phyloP scores from a whole-genome alignment of 257 asterid species.

The Anisodus acutangulus region DNA sequence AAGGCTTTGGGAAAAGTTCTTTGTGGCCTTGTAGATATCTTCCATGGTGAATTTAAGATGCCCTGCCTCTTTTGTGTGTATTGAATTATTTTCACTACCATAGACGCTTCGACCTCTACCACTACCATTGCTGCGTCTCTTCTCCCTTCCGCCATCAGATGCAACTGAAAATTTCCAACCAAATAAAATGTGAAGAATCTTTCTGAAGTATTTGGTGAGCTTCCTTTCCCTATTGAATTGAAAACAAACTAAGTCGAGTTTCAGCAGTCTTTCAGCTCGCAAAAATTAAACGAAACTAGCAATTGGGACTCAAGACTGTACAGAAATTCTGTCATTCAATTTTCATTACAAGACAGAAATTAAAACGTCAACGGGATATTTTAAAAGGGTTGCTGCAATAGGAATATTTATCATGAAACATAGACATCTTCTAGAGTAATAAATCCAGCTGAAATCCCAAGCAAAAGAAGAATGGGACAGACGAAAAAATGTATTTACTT shows the following conservation, averaged over 20 bases:
- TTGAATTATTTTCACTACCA: constrained; percentile 60
- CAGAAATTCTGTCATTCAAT: background rate
- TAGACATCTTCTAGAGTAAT: background rate
- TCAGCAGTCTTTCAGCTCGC: constrained; percentile 2
- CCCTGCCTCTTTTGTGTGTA: constrained; percentile 51
- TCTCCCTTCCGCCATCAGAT: constrained; percentile 54
- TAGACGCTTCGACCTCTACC: constrained; percentile 50
- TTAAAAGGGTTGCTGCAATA: background rate
- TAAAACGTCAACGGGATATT: background rate
- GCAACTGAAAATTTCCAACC: constrained; percentile 30
- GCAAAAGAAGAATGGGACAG: background rate
- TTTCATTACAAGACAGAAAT: background rate
- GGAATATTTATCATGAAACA: background rate
- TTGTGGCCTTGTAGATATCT: constrained; percentile 78
- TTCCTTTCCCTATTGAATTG: background rate
- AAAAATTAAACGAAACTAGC: background rate
- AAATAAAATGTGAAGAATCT: background rate
- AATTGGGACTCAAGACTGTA: background rate
- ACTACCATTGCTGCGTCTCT: constrained; percentile 52
- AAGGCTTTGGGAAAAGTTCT: constrained; percentile 74
- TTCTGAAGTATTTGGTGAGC: background rate
- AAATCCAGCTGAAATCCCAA: background rate
- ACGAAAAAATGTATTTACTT: background rate
- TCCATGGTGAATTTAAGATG: constrained; percentile 62
- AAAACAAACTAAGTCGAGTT: background rate